phyloP scores from a whole-genome alignment of 306 rosid genomes.

The Casuarina cunninghamiana region DNA sequence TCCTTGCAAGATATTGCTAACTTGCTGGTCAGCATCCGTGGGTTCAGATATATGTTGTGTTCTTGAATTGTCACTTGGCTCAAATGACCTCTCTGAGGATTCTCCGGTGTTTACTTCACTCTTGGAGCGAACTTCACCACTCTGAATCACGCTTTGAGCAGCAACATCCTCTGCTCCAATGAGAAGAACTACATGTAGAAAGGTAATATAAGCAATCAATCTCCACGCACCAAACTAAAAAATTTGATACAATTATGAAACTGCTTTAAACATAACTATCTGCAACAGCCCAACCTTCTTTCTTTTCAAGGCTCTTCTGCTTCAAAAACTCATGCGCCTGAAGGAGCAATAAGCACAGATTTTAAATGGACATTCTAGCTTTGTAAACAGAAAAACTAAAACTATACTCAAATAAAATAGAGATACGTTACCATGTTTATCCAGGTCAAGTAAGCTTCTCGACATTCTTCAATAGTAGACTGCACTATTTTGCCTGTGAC shows the following conservation, averaged over 20 bases:
- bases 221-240: slow-evolving; percentile 18
- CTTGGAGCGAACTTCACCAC: slow-evolving; percentile 34
- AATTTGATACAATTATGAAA: slow-evolving; percentile 22
- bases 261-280: slow-evolving; percentile 9
- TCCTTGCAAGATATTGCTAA: slow-evolving; percentile 40
- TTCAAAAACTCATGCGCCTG: slow-evolving; percentile 83
- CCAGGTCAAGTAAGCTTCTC: slow-evolving; percentile 78
- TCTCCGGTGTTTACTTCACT: slow-evolving; percentile 43
- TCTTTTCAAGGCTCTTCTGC: slow-evolving; percentile 57
- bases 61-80: slow-evolving; percentile 32
- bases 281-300: slow-evolving; percentile 44
- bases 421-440: slow-evolving; percentile 54
- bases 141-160: slow-evolving; percentile 29
- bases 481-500: slow-evolving; percentile 88
- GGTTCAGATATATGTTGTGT: slow-evolving; percentile 29
- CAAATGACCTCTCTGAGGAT: slow-evolving; percentile 47
- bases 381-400: slow-evolving; percentile 16
- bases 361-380: slow-evolving; percentile 15
- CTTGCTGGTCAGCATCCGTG: slow-evolving; percentile 27
- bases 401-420: neutral
- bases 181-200: slow-evolving; percentile 24
- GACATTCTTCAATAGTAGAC: slow-evolving; percentile 91
- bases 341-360: slow-evolving; percentile 20
- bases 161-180: slow-evolving; percentile 39
- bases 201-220: slow-evolving; percentile 5